Base-by-base conservation (phyloP, 176 grass and related monocot species). In the Cocos nucifera region DNA sequence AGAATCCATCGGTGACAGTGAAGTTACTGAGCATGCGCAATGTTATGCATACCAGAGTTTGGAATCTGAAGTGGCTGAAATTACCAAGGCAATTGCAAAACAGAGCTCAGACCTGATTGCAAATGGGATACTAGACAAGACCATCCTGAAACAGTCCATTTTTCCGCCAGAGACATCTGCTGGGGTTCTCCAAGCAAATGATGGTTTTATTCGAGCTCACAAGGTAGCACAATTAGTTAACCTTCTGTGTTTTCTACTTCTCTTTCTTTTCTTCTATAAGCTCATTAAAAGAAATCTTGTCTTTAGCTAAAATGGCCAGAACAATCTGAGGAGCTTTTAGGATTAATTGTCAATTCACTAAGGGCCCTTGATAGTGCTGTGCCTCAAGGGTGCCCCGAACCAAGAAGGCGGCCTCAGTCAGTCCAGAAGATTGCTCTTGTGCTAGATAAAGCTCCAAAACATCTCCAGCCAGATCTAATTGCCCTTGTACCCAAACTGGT, bases 231-330 rank as follows among this genome's bases (percentile, higher is more conserved):
- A 19, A 44, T 65, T 65, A 17, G 29, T 48, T 17, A 65, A 50
- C 22, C 62, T 12, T 44, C 2, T 2, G 67, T 51, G 60, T 58
- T 54, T 49, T 66, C 54, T 65, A 39, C 19, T 6, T 71, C 22
- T 27, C 3, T 71, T 74, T 66, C n/a, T 74, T 69, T 65, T 58
- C 56, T 69, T 74, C 48, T 17, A 20, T 62, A 77, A 62, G 54
- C 60, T 4, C 24, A 14, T 61, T 60, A 19, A 4, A 27, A 8
- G 27, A 22, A 67, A 59, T 50, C 6, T 50, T 67, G 35, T 71
- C 70, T 85, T 35, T 69, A 97, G 93, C 76, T 70, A 69, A 97
- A 91, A 85, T 91, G 87, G 84, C 84, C 84, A 32, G 84, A 83
- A 58, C 93, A 88, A 61, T 91, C 87, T 66, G 84, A 78, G 78